Base-by-base conservation (phyloP, 2,329 filamentous ascomycete genomes). In the Ophiostoma ulmi region DNA sequence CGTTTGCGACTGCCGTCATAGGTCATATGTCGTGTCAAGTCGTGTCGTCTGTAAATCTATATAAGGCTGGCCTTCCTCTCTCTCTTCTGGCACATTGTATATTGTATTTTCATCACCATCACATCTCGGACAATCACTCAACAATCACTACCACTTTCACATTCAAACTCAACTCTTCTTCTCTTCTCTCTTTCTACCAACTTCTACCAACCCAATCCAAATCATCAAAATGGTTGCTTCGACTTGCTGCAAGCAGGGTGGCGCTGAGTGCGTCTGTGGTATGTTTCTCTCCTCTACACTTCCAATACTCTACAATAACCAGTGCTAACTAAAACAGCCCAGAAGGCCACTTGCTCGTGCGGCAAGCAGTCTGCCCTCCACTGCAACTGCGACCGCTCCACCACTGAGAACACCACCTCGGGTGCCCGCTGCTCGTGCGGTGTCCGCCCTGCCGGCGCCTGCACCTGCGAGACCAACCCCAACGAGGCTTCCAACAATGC, bases 361-460 rank as follows among this genome's bases (percentile, higher is more conserved):
- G 94, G 94, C 78, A 89, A 97, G 84, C 87, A 95, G 79, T 87
- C 89, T 4, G 94, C 94, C 68, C 88, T 97, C 67, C 85, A 94
- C 79, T 98, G 94, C 87, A 91, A 84, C 73, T 97, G 94, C 83
- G 88, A 88, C 76, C 94, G 92, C 80, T 86, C 93, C 4, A 74
- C 85, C 4, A 81, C 83, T 20, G 94, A 97, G 85, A 97, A 97
- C 84, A 81, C 82, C 58, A 79, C 92, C 70, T 80, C 83, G 7
- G 92, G 92, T 7, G 85, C 91, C 55, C 86, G 92, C 75, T 97
- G 93, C 85, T 93, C 91, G 64, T 97, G 93, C 84, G 87, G 92
- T 75, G 88, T 91, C 75, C 89, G 93, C 70, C 90, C 91, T 31
- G 91, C 90, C 72, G 91, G 91, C 72, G 83, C 89, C 76, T 97